Conservation (phyloP, 768 basidiomycete genomes). For the Russula dissimulans region DNA sequence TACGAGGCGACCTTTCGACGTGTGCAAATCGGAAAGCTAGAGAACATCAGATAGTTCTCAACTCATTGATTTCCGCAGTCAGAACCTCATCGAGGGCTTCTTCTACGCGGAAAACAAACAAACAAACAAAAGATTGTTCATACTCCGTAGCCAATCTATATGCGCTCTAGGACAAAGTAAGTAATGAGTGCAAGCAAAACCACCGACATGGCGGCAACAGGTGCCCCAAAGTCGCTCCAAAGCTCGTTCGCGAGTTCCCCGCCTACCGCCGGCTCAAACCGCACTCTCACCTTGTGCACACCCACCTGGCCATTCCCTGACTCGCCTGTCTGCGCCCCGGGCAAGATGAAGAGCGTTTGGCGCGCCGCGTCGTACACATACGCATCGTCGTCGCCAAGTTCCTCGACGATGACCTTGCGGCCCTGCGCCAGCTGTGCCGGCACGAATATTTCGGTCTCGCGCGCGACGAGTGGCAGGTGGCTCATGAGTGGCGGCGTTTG, state of each 20-base stretch:
- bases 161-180: constrained; percentile 10
- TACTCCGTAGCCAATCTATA: no score
- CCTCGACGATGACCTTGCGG: constrained; percentile 48
- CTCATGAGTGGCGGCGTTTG: constrained; percentile 33
- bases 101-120: no score
- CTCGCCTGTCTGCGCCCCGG: constrained; percentile 28
- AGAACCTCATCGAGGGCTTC: no score
- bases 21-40: no score
- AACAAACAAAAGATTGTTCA: background rate
- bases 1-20: no score
- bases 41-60: no score
- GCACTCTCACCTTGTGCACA: constrained; percentile 43
- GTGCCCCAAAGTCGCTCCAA: constrained; percentile 47
- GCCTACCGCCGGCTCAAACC: constrained; percentile 45
- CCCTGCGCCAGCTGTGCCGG: constrained; percentile 53
- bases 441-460: constrained; percentile 77
- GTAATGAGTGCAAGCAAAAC: constrained; percentile 27
- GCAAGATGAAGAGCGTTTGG: constrained; percentile 69
- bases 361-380: constrained; percentile 52
- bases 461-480: constrained; percentile 35
- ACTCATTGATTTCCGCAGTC: no score
- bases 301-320: constrained; percentile 31
- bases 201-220: constrained; percentile 26
- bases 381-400: constrained; percentile 41
- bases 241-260: constrained; percentile 53